Evolutionary conservation across 345 rosid species (phyloP), one percentile per base, ranked within the genome.

Genomic region (Capsella bursapastoris): DNA sequence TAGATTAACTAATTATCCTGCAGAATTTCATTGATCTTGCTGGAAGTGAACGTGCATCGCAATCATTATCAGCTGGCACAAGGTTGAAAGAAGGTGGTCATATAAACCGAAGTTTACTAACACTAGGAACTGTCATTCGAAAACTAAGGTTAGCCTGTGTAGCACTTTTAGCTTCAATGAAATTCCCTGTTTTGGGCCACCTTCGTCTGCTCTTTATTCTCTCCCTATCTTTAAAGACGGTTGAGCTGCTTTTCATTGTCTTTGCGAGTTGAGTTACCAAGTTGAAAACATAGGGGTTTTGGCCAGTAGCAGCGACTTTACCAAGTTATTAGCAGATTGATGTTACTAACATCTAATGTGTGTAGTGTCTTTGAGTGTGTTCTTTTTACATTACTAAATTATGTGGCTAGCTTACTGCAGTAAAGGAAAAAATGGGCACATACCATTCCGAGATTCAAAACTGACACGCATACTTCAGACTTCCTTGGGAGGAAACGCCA

Each of bases 11-110:
- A 18, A 50, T 22, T 52, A 78, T 71, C 64, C 43, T 62, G 62
- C 84, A 89, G 94, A 95, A 89, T 78, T 90, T 95, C 73, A 66
- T 92, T 73, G 99, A 95, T 88, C 90, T 95, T 18, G 99, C 97
- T 0, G 97, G 97, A 85, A 92, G 99, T 82, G 97, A 92, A 78
- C 97, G 96, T 67, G 97, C 97, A 61, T 95, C 99, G 73, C 96
- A 94, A 81, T 80, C 97, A 64, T 74, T 85, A 74, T 86, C 99
- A 40, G 96, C 92, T 44, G 92, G 99, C 47, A 82, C 88, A 53
- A 83, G 99, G 83, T 78, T 95, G 86, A 90, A 95, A 82, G 96
- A 92, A 84, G 96, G 99, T 52, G 88, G 90, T 87, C 97, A 95
- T 77, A 95, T 95, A 73, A 95, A 95, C 76, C 90, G 91, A 57